Evolutionary conservation across 345 rosid species (phyloP).

Genomic region (Euphorbia pulcherrima): DNA sequence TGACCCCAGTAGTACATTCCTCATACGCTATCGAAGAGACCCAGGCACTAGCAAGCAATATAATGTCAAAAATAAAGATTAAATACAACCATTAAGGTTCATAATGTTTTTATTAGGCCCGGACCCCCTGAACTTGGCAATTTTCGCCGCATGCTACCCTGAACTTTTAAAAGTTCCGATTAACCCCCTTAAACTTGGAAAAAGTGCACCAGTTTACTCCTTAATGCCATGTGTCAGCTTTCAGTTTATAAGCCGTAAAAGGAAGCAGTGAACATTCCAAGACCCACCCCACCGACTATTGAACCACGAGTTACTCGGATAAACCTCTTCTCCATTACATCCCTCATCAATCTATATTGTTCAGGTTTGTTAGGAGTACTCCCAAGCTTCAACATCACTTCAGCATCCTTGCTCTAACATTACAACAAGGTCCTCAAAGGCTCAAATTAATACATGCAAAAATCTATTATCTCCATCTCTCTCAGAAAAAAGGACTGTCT

Average conservation of each 20-base stretch:
- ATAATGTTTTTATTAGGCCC: too few relatives aligned
- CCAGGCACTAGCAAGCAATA: slow-evolving; percentile 63
- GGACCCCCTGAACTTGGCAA: too few relatives aligned
- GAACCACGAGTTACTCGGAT: slow-evolving; percentile 83
- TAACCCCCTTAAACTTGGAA: too few relatives aligned
- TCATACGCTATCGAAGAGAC: slow-evolving; percentile 72
- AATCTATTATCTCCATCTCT: neutral
- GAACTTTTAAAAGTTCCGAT: too few relatives aligned
- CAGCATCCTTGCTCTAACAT: slow-evolving; percentile 89
- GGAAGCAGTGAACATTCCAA: slow-evolving; percentile 86
- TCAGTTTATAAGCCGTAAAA: slow-evolving; percentile 68
- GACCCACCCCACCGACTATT: slow-evolving; percentile 80
- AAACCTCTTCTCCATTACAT: slow-evolving; percentile 95
- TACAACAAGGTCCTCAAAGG: neutral
- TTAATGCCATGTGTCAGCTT: too few relatives aligned
- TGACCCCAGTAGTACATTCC: slow-evolving; percentile 78
- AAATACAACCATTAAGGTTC: neutral
- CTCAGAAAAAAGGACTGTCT: neutral
- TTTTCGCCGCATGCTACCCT: too few relatives aligned
- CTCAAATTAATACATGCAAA: too few relatives aligned
- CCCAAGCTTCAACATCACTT: slow-evolving; percentile 92
- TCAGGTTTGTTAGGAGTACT: slow-evolving; percentile 88
- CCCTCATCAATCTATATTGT: slow-evolving; percentile 79
- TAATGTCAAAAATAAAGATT: slow-evolving; percentile 3
- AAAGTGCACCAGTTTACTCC: too few relatives aligned